Evolutionary conservation across 495 filamentous ascomycete species (phyloP).

Genomic region (Penicillium paxilli): DNA sequence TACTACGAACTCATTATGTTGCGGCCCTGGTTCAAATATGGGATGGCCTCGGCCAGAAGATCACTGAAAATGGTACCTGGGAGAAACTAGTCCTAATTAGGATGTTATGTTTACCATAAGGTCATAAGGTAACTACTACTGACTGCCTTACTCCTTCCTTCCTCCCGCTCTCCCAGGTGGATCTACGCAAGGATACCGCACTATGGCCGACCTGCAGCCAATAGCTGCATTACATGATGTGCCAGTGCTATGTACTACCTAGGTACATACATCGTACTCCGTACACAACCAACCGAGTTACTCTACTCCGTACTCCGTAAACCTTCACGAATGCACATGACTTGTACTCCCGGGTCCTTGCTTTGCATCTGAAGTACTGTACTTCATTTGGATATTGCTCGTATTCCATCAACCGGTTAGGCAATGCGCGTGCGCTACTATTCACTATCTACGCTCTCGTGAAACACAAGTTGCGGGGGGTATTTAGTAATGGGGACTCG

Average conservation of each 20-base stretch:
- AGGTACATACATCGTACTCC: not conserved
- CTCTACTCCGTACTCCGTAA: too few species aligned
- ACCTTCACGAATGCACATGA: not conserved
- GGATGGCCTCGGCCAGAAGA: too few species aligned
- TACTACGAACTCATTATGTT: too few species aligned
- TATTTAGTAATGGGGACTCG: constrained; percentile 25
- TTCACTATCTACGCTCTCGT: constrained; percentile 23
- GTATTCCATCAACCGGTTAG: not conserved
- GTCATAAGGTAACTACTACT: too few species aligned
- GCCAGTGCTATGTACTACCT: not conserved
- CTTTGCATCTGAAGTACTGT: not conserved
- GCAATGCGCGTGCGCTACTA: constrained; percentile 10
- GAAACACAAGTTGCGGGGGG: constrained; percentile 17
- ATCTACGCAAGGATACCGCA: not conserved
- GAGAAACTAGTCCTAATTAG: too few species aligned
- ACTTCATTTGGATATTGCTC: too few species aligned
- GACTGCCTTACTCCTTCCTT: too few species aligned
- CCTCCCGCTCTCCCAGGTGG: not conserved
- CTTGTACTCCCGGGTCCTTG: not conserved
- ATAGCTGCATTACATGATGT: not conserved
- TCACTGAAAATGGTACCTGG: too few species aligned
- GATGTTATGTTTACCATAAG: too few species aligned
- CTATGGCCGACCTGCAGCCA: not conserved
- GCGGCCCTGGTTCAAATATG: too few species aligned
- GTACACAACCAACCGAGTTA: too few species aligned